Conservation (phyloP, 148 eudicot genomes). For the Camellia granthamiana region DNA sequence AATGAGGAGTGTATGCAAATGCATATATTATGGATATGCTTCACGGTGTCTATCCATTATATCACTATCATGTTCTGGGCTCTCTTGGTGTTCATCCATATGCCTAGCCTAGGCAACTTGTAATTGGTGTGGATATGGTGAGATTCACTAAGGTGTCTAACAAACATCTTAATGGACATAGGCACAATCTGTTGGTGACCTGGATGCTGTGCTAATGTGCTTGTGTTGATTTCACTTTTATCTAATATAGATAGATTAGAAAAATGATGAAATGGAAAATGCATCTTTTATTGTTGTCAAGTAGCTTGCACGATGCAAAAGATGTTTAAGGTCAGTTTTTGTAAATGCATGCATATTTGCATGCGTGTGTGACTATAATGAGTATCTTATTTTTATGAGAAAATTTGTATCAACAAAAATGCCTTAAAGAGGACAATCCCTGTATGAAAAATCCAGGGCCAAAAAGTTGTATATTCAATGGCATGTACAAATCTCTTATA, state of each 20-base stretch:
- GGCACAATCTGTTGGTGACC: not conserved
- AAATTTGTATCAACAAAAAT: no score
- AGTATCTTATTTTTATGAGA: no score
- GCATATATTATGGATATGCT: not conserved
- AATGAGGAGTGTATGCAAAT: no score
- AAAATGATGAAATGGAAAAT: not conserved
- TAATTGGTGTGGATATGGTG: not conserved
- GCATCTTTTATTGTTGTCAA: not conserved
- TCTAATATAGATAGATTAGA: no score
- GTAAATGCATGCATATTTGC: not conserved
- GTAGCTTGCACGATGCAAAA: not conserved
- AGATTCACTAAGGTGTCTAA: not conserved
- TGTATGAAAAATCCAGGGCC: no score
- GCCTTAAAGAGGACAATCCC: no score
- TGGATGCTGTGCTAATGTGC: not conserved
- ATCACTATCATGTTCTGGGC: constrained; percentile 1
- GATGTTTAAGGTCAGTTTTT: not conserved
- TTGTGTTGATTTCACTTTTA: not conserved
- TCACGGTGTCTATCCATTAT: not conserved
- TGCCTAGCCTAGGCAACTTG: not conserved
- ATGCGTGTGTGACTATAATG: not conserved
- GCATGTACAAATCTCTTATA: not conserved
- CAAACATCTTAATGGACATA: not conserved
- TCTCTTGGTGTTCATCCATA: not conserved
- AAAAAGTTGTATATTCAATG: no score